Evolutionary conservation across 768 basidiomycete genomes (phyloP), one percentile per base, ranked within the genome.

Genomic region (Macrolepiota dolichaula): DNA sequence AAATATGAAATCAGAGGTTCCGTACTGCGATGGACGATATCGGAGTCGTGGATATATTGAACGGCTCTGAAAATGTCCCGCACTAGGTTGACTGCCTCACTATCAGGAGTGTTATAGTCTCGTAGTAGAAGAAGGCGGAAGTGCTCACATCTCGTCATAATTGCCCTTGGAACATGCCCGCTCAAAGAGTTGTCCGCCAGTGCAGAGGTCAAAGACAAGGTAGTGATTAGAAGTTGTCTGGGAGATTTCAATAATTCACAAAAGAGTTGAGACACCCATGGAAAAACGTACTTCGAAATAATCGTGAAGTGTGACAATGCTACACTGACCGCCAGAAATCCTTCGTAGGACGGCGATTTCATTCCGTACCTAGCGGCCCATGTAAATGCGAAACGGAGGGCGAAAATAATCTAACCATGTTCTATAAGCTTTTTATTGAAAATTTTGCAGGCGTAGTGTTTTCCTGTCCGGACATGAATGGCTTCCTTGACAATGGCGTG

Each of bases 391-490:
- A 13, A 29, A 51, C 37, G 51, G 61, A 59, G 44, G 62, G 40
- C 54, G 42, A n/a, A 38, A 59, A 54, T 6, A 32, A 42, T 70
- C 86, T 66, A 19, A 95, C 96, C 96, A 99, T 98, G 96, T 72
- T 96, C 92, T 95, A 97, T 97, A 61, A 97, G 85, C 70, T 96
- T 94, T 83, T 98, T 98, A 86, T 96, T 98, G 78, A 98, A 94
- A 69, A 98, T 96, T 76, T 99, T 99, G 85, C 96, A 98, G 19
- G 96, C 97, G 79, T 90, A 98, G 77, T 96, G 96, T 73, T 97
- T 85, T 61, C 80, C 80, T 1, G 94, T 94, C 78, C 90, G 88
- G 78, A 96, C 88, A 70, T 96, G 94, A 24, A 96, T 91, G 50
- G 95, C 95, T 78, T 97, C 94, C 76, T 94, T 94, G 51, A 94